Percentiles rank a stretch among this genome's conserved stretches.
Conservation (phyloP, 2,329 filamentous ascomycete species). For the Talaromyces piceae region DNA sequence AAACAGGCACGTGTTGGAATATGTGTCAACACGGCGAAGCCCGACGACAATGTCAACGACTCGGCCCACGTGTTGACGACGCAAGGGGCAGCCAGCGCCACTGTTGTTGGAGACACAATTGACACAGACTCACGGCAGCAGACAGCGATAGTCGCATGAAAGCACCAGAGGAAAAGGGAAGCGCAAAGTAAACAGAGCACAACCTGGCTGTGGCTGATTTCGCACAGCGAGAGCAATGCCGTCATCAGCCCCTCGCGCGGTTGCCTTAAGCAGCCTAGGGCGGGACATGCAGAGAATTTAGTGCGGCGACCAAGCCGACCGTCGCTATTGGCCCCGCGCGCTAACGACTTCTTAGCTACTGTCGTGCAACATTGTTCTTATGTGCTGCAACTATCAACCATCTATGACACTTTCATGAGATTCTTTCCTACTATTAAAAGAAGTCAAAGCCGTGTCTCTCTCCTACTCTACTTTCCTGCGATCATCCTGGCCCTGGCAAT, state of each 20-base stretch:
- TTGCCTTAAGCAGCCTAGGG: constrained; percentile 6
- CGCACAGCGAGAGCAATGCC: constrained; percentile 5
- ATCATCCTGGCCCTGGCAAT: constrained; percentile 38
- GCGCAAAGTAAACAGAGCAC: not conserved
- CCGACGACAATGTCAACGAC: not conserved
- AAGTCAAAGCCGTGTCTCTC: constrained; percentile 13
- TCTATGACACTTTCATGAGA: constrained; percentile 2
- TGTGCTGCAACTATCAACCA: not conserved
- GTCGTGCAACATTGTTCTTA: too few relatives aligned
- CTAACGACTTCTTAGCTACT: too few relatives aligned
- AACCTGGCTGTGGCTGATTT: not conserved
- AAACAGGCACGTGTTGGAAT: not conserved
- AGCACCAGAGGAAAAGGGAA: not conserved
- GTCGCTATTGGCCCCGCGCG: too few relatives aligned
- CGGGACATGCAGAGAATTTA: constrained; percentile 1
- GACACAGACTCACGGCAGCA: not conserved
- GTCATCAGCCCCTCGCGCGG: constrained; percentile 10
- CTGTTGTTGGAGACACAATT: not conserved
- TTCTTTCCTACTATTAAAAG: not conserved
- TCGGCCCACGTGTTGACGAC: not conserved
- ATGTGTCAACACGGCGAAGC: not conserved
- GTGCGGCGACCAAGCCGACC: too few relatives aligned
- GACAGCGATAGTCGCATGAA: not conserved
- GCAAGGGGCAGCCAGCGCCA: not conserved
- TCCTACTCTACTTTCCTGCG: constrained; percentile 28